phyloP scores from a whole-genome alignment of 176 grass and related monocot species.

The Puya raimondii region DNA sequence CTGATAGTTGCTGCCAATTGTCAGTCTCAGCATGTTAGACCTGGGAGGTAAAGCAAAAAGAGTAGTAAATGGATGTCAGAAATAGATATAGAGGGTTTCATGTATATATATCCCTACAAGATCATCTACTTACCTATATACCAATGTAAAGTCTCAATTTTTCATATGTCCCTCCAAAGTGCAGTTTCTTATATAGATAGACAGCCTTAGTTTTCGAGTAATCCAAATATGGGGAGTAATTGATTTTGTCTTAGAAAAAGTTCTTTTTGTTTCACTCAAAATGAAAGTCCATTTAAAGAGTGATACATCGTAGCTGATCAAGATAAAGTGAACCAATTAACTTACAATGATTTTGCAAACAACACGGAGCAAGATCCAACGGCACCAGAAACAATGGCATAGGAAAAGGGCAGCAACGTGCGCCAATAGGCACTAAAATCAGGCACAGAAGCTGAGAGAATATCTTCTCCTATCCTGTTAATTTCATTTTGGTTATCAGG shows the following conservation, averaged over 20 bases:
- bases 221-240: too few species aligned
- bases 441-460: slow-evolving; percentile 49
- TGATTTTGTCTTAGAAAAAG: too few species aligned
- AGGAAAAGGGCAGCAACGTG: slow-evolving; percentile 90
- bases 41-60: slow-evolving; percentile 28
- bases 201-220: too few species aligned
- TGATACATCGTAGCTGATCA: slow-evolving; percentile 7
- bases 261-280: too few species aligned
- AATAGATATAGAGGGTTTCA: slow-evolving; percentile 4
- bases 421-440: slow-evolving; percentile 57
- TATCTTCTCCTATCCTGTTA: slow-evolving; percentile 65
- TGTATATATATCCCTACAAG: too few species aligned
- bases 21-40: slow-evolving; percentile 94
- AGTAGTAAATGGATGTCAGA: slow-evolving; percentile 14
- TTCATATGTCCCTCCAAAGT: too few species aligned
- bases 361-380: slow-evolving; percentile 95
- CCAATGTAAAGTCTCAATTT: too few species aligned
- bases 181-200: too few species aligned
- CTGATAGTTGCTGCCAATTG: slow-evolving; percentile 80
- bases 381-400: slow-evolving; percentile 89
- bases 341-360: slow-evolving; percentile 98
- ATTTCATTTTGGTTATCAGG: slow-evolving; percentile 15
- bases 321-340: neutral
- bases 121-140: too few species aligned
- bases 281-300: too few species aligned